phyloP scores from a whole-genome alignment of 179 eudicot genomes.

The Spergularia azorica region DNA sequence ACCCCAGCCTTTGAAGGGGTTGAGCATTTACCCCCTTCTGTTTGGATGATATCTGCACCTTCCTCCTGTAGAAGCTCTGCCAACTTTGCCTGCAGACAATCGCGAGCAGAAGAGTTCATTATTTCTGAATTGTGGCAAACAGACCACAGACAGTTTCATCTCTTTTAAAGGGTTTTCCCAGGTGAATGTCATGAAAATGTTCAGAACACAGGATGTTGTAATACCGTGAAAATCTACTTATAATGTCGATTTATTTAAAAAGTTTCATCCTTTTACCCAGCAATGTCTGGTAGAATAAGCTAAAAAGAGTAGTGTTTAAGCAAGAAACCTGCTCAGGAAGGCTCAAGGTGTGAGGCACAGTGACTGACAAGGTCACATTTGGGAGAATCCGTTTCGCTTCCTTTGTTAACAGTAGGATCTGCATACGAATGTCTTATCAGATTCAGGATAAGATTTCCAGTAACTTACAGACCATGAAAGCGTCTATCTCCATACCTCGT shows the following conservation, averaged over 20 bases:
- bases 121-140: not conserved
- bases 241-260: too few relatives aligned
- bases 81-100: conserved; percentile 55
- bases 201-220: too few relatives aligned
- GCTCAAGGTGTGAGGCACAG: conserved; percentile 91
- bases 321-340: conserved; percentile 79
- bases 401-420: conserved; percentile 71
- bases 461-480: not conserved
- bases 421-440: conserved; percentile 12
- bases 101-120: not conserved
- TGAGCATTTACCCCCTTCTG: conserved; percentile 93
- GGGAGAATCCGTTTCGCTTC: conserved; percentile 79
- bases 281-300: not conserved
- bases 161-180: too few relatives aligned
- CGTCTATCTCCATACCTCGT: conserved; percentile 53
- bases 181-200: too few relatives aligned
- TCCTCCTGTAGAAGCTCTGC: conserved; percentile 79
- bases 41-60: conserved; percentile 87
- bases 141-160: too few relatives aligned
- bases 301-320: not conserved
- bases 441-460: not conserved
- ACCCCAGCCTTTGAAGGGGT: conserved; percentile 76
- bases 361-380: conserved; percentile 65
- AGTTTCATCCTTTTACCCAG: not conserved
- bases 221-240: too few relatives aligned